Conservation (phyloP, 2,329 filamentous ascomycete species). For the Colletotrichum ledebouriae region DNA sequence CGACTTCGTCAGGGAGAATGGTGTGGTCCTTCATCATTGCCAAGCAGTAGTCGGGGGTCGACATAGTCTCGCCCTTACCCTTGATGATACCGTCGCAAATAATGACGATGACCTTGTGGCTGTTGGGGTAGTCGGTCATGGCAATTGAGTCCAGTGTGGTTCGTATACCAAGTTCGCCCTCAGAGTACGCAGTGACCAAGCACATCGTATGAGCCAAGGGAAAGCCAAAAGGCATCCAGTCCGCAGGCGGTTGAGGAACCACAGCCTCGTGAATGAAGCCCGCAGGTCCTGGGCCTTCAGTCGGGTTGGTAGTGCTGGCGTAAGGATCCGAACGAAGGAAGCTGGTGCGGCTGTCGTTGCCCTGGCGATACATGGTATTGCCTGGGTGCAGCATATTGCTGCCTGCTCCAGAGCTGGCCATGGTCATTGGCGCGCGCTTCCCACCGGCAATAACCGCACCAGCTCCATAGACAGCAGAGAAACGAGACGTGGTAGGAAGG, state of each 20-base stretch:
- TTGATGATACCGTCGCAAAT: conserved; percentile 99
- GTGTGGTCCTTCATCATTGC: conserved; percentile 96
- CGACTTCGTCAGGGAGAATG: conserved; percentile 82
- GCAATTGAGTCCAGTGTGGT: conserved; percentile 97
- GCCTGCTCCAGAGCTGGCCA: conserved; percentile 88
- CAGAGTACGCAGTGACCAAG: conserved; percentile 95
- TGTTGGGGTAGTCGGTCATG: conserved; percentile 98
- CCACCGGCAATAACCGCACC: conserved; percentile 66
- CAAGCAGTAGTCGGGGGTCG: conserved; percentile 91
- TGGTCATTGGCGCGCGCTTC: conserved; percentile 82
- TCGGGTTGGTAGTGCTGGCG: conserved; percentile 64
- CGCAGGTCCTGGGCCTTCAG: conserved; percentile 83
- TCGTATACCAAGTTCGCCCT: conserved; percentile 91
- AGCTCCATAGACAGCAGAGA: conserved; percentile 88
- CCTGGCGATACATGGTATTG: conserved; percentile 76
- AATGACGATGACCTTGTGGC: conserved; percentile 96
- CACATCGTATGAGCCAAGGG: conserved; percentile 95
- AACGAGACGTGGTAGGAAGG: conserved; percentile 92
- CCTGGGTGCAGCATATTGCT: conserved; percentile 79
- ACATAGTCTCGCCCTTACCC: conserved; percentile 87
- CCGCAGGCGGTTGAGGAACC: conserved; percentile 93
- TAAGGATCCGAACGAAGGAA: conserved; percentile 73
- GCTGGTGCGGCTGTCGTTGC: conserved; percentile 73
- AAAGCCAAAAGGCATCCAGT: conserved; percentile 98
- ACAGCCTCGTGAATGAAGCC: conserved; percentile 98